These are phyloP conservation scores for Aspergillus costaricaensis DNA, from an alignment of 2,329 filamentous ascomycete species.

Conservation along the genomic window DNA sequence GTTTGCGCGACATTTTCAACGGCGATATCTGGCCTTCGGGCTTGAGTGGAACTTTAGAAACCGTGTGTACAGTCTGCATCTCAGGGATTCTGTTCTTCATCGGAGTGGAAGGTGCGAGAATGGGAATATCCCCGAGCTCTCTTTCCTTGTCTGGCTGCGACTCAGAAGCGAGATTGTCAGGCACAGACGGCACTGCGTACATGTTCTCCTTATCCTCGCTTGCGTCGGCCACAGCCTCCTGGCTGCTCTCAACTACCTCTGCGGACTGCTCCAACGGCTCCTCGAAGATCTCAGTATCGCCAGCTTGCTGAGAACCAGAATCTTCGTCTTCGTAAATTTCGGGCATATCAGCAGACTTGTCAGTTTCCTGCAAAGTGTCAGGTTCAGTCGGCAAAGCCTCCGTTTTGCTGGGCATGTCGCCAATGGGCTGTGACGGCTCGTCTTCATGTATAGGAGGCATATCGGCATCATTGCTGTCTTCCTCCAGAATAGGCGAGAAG, in stretches of 20 bases:
- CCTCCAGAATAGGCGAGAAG: constrained; percentile 8
- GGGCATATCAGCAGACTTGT: constrained; percentile 6
- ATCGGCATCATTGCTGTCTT: constrained; percentile 11
- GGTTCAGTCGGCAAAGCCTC: background rate
- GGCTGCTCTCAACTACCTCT: constrained; percentile 17
- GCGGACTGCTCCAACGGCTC: constrained; percentile 14
- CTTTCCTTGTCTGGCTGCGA: constrained; percentile 31
- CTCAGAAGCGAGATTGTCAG: constrained; percentile 35
- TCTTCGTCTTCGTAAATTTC: constrained; percentile 29
- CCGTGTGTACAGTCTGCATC: constrained; percentile 66
- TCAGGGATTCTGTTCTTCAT: constrained; percentile 48
- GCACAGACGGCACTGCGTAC: background rate
- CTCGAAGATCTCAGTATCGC: constrained; percentile 5
- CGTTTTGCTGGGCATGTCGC: too few species aligned
- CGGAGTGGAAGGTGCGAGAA: constrained; percentile 57
- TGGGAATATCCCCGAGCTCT: constrained; percentile 27
- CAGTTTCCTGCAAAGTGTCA: constrained; percentile 5
- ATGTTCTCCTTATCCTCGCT: background rate
- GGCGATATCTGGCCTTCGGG: constrained; percentile 58
- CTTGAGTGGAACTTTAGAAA: constrained; percentile 76
- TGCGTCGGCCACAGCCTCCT: constrained; percentile 8
- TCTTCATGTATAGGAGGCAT: constrained; percentile 29
- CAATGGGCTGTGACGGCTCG: background rate
- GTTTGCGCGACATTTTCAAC: constrained; percentile 47
- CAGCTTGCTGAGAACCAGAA: background rate